A percentile compares a stretch with the other conserved stretches of the same genome.
These are phyloP conservation scores for Psilocybe subaeruginosa DNA, from an alignment of 768 basidiomycete species.

Conservation along the genomic window DNA sequence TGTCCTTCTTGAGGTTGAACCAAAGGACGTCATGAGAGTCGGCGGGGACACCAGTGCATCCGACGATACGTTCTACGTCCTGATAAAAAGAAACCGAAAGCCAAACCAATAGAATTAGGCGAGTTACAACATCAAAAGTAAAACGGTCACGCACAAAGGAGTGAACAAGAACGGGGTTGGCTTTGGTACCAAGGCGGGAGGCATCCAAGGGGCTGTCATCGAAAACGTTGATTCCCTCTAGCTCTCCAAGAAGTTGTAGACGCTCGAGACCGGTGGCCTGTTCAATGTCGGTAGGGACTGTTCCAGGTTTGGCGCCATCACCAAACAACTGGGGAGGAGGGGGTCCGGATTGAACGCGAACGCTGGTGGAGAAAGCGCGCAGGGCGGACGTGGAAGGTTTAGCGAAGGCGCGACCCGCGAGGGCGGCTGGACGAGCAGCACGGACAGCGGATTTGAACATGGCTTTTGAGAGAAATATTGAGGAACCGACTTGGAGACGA, in stretches of 20 bases:
- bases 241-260: constrained; percentile 86
- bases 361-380: constrained; percentile 64
- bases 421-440: constrained; percentile 45
- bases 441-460: constrained; percentile 52
- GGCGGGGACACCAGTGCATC: constrained; percentile 93
- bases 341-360: constrained; percentile 57
- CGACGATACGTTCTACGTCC: constrained; percentile 84
- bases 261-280: constrained; percentile 98
- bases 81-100: constrained; percentile 30
- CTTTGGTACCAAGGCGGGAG: constrained; percentile 84
- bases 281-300: constrained; percentile 81
- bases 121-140: background rate
- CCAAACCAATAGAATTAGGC: constrained; percentile 1
- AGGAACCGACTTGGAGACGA: constrained; percentile 9
- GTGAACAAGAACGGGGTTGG: constrained; percentile 85
- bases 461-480: constrained; percentile 27
- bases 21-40: constrained; percentile 95
- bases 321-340: constrained; percentile 72
- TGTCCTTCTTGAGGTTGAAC: constrained; percentile 70
- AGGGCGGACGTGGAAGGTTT: constrained; percentile 36
- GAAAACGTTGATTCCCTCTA: constrained; percentile 89
- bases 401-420: constrained; percentile 39
- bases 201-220: constrained; percentile 85
- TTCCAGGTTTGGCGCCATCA: constrained; percentile 69
- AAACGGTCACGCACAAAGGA: constrained; percentile 67